Base-by-base conservation (phyloP, 306 rosid species). In the Malus orientalis region DNA sequence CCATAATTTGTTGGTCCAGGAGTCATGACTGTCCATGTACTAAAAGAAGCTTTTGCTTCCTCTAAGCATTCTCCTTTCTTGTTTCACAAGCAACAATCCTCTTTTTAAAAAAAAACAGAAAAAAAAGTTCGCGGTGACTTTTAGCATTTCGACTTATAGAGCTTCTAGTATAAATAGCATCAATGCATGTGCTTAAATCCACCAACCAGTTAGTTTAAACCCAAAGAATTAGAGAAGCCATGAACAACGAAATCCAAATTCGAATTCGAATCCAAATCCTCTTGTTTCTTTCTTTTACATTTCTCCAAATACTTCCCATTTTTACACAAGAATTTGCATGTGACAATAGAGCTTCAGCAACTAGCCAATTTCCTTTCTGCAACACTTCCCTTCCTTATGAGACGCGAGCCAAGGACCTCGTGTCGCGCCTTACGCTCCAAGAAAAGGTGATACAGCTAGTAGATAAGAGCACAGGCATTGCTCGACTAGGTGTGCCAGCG, bases 401-500 rank as follows among this genome's bases (percentile, higher is more conserved):
- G 20, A 64, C 69, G 45, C 77, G 92, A 45, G 92, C 92, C 44
- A 73, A 76, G 47, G 94, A 89, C 83, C 71, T 89, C 0, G 90
- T 89, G 51, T 81, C 89, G 8, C 90, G 88, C 64, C 78, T 89
- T 19, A 89, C 92, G 32, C 90, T 89, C 8, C 69, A 80, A 76
- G 93, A 89, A 69, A 91, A 91, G 47, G 86, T 82, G 62, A 80
- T 76, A 4, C 93, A 91, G 40, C 68, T 91, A 6, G 91, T 87
- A 5, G 65, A 86, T 68, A 45, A 59, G 7, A 76, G 89, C 33
- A 5, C 80, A 0, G 89, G 89, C 60, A 74, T 89, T 15, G 49
- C 91, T 6, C 57, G 92, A 65, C 86, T 91, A 11, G 94, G 92
- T 1, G 90, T 91, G 45, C 97, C 97, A 0, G 76, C 89, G 1